phyloP scores from a whole-genome alignment of 768 basidiomycete genomes.

The Termitomyces sp. region DNA sequence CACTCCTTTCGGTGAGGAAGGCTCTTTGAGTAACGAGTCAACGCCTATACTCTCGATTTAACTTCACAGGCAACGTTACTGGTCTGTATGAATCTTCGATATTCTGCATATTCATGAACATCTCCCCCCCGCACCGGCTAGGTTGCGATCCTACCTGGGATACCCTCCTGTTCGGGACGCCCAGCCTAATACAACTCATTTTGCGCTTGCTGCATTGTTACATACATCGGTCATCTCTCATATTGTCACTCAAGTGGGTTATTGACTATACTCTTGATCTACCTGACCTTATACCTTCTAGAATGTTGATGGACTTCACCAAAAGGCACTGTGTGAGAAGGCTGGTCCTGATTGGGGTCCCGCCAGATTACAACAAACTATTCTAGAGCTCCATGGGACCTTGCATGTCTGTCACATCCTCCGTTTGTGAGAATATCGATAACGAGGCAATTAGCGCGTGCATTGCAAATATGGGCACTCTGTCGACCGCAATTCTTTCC shows the following conservation, averaged over 20 bases:
- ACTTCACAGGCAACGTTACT: constrained; percentile 74
- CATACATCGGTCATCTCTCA: constrained; percentile 55
- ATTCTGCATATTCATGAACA: constrained; percentile 6
- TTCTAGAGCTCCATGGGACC: constrained; percentile 88
- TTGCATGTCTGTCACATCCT: constrained; percentile 52
- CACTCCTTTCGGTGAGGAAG: constrained; percentile 60
- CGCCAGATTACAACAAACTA: constrained; percentile 34
- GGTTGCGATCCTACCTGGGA: constrained; percentile 78
- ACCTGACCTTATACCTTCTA: constrained; percentile 18
- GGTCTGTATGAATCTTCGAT: constrained; percentile 36
- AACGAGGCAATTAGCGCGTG: constrained; percentile 53
- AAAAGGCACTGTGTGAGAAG: constrained; percentile 58
- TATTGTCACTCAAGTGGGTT: constrained; percentile 73
- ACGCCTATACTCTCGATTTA: not conserved
- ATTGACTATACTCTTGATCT: constrained; percentile 16
- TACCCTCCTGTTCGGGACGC: constrained; percentile 85
- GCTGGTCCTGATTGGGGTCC: constrained; percentile 31
- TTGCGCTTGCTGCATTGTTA: constrained; percentile 80
- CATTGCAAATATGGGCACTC: constrained; percentile 73
- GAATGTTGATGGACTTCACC: constrained; percentile 95
- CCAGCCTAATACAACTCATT: constrained; percentile 86
- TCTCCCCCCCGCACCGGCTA: constrained; percentile 12
- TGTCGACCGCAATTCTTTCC: constrained; percentile 66
- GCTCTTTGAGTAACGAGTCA: not conserved
- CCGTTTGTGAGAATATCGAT: not conserved